Conservation (phyloP, 179 eudicot genomes). For the Beta macrorhiza region DNA sequence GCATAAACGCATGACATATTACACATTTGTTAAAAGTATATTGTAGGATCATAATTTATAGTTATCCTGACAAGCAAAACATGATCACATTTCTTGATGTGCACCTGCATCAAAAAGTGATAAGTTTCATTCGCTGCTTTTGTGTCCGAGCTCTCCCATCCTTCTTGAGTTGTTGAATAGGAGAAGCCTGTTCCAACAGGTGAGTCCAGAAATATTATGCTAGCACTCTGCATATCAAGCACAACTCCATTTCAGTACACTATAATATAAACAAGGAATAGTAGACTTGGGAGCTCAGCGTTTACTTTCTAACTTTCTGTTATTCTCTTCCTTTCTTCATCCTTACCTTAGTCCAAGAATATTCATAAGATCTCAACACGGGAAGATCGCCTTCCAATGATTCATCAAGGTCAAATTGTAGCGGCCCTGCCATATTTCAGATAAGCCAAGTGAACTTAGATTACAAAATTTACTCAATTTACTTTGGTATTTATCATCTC, state of each 20-base stretch:
- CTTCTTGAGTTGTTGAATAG: conserved; percentile 39
- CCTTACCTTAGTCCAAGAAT: conserved; percentile 57
- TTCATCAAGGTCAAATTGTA: conserved; percentile 50
- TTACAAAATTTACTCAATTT: too few species aligned
- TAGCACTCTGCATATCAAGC: conserved; percentile 34
- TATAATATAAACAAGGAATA: background rate
- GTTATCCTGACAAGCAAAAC: conserved; percentile 1
- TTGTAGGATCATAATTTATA: background rate
- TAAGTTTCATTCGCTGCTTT: conserved; percentile 46
- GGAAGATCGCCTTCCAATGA: conserved; percentile 47
- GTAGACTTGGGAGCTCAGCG: background rate
- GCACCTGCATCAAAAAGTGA: conserved; percentile 47
- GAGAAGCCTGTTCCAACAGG: conserved; percentile 53
- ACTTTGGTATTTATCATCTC: background rate
- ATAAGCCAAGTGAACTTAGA: background rate
- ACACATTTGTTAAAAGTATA: background rate
- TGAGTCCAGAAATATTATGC: conserved; percentile 45
- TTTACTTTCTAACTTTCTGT: background rate
- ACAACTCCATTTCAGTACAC: background rate
- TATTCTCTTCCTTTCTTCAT: background rate
- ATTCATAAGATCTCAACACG: conserved; percentile 49
- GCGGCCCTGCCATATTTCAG: conserved; percentile 43
- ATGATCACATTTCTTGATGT: background rate
- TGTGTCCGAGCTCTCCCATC: conserved; percentile 53
- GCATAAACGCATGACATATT: too few species aligned